These are phyloP conservation scores for Populus tomentosa DNA, from an alignment of 441 rosid species.

Conservation along the genomic window DNA sequence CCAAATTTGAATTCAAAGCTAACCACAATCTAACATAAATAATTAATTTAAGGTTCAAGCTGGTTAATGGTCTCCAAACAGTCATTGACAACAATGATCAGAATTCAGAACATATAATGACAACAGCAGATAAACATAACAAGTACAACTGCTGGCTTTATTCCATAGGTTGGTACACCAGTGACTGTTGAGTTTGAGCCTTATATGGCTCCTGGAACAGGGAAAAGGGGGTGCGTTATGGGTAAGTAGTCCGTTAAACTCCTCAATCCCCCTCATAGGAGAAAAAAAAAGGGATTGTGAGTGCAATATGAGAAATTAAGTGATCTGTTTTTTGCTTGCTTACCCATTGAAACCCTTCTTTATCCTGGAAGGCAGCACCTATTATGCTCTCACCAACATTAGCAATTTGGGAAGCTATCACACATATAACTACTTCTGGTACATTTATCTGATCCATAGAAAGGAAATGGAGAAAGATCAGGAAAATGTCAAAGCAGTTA, in stretches of 20 bases:
- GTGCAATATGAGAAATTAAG: not conserved
- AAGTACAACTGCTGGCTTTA: not conserved
- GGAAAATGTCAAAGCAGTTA: not conserved
- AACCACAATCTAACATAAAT: not conserved
- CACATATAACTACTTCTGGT: constrained; percentile 65
- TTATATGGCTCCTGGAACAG: not conserved
- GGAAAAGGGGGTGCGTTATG: not conserved
- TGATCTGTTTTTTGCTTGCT: constrained; percentile 10
- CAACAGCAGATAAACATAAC: not conserved
- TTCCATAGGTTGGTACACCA: not conserved
- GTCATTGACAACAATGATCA: not conserved
- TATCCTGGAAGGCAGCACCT: constrained; percentile 81
- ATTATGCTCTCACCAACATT: constrained; percentile 90
- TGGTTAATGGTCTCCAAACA: not conserved
- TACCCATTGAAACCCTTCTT: constrained; percentile 87
- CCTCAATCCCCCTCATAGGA: not conserved
- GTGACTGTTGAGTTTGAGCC: not conserved
- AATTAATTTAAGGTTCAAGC: not conserved
- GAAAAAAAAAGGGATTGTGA: not conserved
- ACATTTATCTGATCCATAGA: constrained; percentile 49
- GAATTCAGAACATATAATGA: not conserved
- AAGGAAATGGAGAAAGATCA: constrained; percentile 8
- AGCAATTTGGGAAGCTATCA: constrained; percentile 89
- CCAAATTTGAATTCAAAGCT: not conserved
- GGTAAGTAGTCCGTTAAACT: not conserved